Base-by-base conservation (phyloP, 2,329 filamentous ascomycete genomes). In the Calycina marina region DNA sequence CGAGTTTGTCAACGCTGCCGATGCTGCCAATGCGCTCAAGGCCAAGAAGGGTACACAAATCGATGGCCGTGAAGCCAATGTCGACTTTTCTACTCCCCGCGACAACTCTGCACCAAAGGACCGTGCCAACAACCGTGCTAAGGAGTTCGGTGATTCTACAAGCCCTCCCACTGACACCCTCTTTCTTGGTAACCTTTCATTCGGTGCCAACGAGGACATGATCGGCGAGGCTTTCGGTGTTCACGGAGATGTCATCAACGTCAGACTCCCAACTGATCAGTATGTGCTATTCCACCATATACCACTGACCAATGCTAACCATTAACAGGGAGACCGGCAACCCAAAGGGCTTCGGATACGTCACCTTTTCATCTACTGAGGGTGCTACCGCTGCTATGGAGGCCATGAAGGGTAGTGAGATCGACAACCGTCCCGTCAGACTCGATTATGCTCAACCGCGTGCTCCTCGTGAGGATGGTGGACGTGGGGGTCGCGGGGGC, bases 261-360 rank as follows among this genome's bases (percentile, higher is more conserved):
- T 82, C 49, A 72, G 75, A 53, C 68, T 83, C 14, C 77, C 77
- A 33, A 82, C 77, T 42, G 74, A 82, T 53, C 65, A 56, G 50
- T 59, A 51, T 48, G 55, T 51, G 37, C 25, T 25, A 26, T 30
- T 10, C 18, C 18, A 14, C 10, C 12, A 14, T 24, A 10, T 8
- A 22, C 31, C 13, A 24, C 14, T 13, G 8, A 13, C n/a, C 8
- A 18, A 31, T 38, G 30, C 46, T 56, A 49, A 56, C 34, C 17
- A 24, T 26, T 35, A 14, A 24, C 20, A 59, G 63, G 42, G 76
- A 80, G 36, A 69, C 66, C 37, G 76, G 75, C 38, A 63, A 65
- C 39, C 69, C 69, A 49, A 82, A 82, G 66, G 77, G 77, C 34
- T 82, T 79, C 56, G 77, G 75, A 36, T 83, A 83, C 57, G 69